These are phyloP conservation scores for Arthrobotrys iridis DNA, from an alignment of 2,329 filamentous ascomycete species.

Conservation along the genomic window DNA sequence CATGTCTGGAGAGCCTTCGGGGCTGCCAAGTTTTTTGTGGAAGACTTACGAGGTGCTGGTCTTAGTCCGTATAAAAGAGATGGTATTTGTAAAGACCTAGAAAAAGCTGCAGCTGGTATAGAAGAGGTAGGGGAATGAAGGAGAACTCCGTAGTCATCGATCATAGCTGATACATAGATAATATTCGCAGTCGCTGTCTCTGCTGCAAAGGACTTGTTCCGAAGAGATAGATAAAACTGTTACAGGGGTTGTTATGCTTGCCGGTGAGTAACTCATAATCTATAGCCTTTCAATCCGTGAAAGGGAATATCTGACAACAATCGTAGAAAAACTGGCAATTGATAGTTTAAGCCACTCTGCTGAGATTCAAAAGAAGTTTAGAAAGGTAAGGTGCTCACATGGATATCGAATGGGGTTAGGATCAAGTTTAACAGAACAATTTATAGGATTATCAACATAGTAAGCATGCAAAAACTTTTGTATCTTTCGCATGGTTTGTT, in stretches of 20 bases:
- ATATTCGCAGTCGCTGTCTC: not conserved
- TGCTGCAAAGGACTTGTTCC: not conserved
- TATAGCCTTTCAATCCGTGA: too few species aligned
- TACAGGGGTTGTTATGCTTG: not conserved
- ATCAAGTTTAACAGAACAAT: too few species aligned
- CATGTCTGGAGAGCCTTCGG: constrained; percentile 24
- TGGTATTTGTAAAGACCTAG: constrained; percentile 8
- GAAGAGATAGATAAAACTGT: not conserved
- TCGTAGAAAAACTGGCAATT: not conserved
- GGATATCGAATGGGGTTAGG: too few species aligned
- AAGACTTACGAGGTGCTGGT: not conserved
- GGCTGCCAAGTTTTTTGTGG: constrained; percentile 7
- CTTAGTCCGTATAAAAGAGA: constrained; percentile 8
- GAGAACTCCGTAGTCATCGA: too few species aligned
- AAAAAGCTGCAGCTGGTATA: constrained; percentile 7
- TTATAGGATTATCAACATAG: not conserved
- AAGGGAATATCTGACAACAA: not conserved
- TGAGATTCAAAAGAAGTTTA: constrained; percentile 1
- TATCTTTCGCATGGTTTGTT: too few species aligned
- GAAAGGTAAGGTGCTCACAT: too few species aligned
- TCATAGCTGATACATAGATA: too few species aligned
- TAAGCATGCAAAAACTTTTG: not conserved
- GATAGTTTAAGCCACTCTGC: not conserved
- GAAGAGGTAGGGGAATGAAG: not conserved
- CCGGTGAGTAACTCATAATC: too few species aligned